These are phyloP conservation scores for Elongisporangium undulatum DNA, from an alignment of 352 stramenopile species.

Conservation along the genomic window DNA sequence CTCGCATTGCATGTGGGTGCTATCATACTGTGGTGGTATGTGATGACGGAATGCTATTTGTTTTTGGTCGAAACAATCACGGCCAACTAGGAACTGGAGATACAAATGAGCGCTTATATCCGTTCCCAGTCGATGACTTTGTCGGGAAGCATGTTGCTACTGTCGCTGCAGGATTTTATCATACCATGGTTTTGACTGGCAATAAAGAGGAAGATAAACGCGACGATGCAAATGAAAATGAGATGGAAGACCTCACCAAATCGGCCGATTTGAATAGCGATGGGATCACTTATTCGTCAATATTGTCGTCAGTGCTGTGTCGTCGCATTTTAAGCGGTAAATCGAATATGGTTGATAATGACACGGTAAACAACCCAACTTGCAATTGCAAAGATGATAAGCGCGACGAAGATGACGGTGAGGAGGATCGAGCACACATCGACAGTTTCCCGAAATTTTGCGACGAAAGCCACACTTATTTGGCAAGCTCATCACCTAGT, in stretches of 20 bases:
- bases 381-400: background rate
- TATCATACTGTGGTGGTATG: slow-evolving; percentile 89
- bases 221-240: slow-evolving; percentile 9
- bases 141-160: slow-evolving; percentile 84
- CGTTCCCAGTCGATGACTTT: slow-evolving; percentile 88
- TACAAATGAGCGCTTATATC: slow-evolving; percentile 81
- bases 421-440: background rate
- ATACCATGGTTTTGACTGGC: slow-evolving; percentile 89
- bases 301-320: slow-evolving; percentile 6
- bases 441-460: background rate
- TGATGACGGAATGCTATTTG: slow-evolving; percentile 88
- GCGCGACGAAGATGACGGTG: background rate
- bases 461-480: background rate
- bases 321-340: slow-evolving; percentile 7
- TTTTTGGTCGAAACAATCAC: slow-evolving; percentile 94
- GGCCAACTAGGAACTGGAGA: slow-evolving; percentile 91
- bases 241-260: background rate
- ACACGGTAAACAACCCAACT: background rate
- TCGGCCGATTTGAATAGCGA: background rate
- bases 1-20: slow-evolving; percentile 84
- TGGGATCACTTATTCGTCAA: slow-evolving; percentile 1
- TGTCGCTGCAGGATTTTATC: slow-evolving; percentile 91
- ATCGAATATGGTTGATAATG: background rate
- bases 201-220: slow-evolving; percentile 56
- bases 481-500: background rate